Percentiles rank a stretch among this genome's conserved stretches.
Conservation (phyloP, 352 stramenopile genomes). For the Blastocystis sp. region DNA sequence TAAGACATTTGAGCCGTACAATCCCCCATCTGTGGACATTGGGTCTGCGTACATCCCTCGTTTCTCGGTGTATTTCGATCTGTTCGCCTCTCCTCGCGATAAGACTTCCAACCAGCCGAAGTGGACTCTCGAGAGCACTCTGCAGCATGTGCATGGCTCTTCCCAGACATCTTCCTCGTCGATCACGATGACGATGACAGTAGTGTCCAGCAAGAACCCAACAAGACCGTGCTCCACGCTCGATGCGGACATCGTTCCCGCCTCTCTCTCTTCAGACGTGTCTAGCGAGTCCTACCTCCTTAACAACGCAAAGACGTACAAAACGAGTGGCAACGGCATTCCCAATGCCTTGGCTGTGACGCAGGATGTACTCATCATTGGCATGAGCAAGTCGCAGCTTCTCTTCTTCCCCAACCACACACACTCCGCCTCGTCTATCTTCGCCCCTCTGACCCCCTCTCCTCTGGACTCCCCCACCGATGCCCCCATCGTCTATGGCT, state of each 20-base stretch:
- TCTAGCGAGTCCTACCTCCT: neutral
- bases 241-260: neutral
- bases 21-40: neutral
- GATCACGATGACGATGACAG: neutral
- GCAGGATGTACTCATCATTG: neutral
- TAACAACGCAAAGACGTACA: neutral
- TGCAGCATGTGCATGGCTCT: neutral
- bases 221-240: neutral
- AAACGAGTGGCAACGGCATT: neutral
- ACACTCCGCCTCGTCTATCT: neutral
- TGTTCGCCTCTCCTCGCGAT: neutral
- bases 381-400: conserved; percentile 20
- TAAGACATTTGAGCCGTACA: neutral
- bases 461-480: neutral
- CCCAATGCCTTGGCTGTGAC: conserved; percentile 14
- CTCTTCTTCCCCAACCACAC: neutral
- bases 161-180: neutral
- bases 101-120: neutral
- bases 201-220: neutral
- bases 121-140: neutral
- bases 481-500: neutral
- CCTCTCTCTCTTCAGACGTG: neutral
- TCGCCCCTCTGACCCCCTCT: neutral
- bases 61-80: conserved; percentile 27
- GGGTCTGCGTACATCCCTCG: neutral